These are phyloP conservation scores for Skeletonema costatum DNA, from an alignment of 108 stramenopile species.

Conservation along the genomic window DNA sequence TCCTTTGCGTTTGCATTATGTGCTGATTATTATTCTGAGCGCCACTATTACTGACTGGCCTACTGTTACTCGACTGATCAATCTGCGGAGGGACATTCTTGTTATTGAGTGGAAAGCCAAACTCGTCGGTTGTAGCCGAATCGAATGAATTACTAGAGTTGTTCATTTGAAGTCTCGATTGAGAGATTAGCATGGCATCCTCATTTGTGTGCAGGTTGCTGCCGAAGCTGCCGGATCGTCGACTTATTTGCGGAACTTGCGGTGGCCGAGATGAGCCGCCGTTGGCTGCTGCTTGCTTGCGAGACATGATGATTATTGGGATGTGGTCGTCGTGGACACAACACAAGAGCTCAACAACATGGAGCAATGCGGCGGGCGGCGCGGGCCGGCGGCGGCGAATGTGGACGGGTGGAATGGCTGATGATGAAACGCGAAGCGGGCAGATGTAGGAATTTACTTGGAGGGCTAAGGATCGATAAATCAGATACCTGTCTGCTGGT, in stretches of 20 bases:
- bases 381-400: too few species aligned
- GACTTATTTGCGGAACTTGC: not conserved
- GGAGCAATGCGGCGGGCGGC: too few species aligned
- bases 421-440: too few species aligned
- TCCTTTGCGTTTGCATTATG: not conserved
- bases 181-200: not conserved
- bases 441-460: too few species aligned
- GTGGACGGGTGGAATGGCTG: too few species aligned
- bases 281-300: not conserved
- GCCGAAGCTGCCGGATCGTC: not conserved
- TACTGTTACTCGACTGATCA: not conserved
- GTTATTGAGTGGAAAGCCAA: not conserved
- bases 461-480: too few species aligned
- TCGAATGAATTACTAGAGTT: not conserved
- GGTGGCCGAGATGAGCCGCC: not conserved
- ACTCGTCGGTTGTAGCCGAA: not conserved
- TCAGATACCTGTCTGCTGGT: too few species aligned
- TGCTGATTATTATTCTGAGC: not conserved
- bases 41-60: not conserved
- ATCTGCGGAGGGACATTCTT: not conserved
- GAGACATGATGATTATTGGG: not conserved
- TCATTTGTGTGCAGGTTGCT: not conserved
- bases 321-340: too few species aligned
- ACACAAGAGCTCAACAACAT: too few species aligned
- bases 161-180: not conserved